These are phyloP conservation scores for Setaria viridis DNA, from an alignment of 202 grass and related monocot genomes.

Conservation along the genomic window DNA sequence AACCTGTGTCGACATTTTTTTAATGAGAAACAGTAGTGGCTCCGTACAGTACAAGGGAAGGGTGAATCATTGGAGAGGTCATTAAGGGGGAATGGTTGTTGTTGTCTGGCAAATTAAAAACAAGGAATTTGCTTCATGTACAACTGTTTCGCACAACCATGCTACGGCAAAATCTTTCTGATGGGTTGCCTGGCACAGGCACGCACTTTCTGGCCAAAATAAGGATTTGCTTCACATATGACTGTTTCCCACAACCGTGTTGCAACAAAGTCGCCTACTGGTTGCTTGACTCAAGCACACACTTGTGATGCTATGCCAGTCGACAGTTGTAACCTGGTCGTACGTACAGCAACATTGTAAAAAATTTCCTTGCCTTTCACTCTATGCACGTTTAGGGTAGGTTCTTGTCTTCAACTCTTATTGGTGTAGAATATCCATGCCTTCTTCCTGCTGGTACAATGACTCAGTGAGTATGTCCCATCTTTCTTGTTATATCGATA, in stretches of 20 bases:
- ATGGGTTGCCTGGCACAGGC: neutral
- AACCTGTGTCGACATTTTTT: neutral
- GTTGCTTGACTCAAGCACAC: neutral
- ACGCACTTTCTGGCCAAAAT: neutral
- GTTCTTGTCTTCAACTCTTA: no score
- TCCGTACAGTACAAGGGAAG: neutral
- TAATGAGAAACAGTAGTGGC: neutral
- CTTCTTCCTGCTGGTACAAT: conserved; percentile 16
- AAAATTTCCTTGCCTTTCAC: neutral
- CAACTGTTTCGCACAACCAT: neutral
- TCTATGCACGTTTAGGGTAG: neutral
- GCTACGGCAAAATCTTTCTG: neutral
- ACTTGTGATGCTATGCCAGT: neutral
- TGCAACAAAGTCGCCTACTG: neutral
- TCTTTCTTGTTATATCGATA: conserved; percentile 29
- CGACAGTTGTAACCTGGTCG: neutral
- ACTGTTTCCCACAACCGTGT: neutral
- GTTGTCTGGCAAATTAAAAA: neutral
- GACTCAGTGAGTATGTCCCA: conserved; percentile 2
- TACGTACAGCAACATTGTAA: neutral
- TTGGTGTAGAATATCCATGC: neutral
- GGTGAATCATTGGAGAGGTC: neutral
- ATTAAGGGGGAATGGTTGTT: neutral
- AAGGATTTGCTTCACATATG: neutral
- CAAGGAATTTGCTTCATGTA: neutral